A percentile compares a stretch with the other conserved stretches of the same genome.
Evolutionary conservation across 2,329 filamentous ascomycete genomes (phyloP).

Genomic region (Penicillium palitans): DNA sequence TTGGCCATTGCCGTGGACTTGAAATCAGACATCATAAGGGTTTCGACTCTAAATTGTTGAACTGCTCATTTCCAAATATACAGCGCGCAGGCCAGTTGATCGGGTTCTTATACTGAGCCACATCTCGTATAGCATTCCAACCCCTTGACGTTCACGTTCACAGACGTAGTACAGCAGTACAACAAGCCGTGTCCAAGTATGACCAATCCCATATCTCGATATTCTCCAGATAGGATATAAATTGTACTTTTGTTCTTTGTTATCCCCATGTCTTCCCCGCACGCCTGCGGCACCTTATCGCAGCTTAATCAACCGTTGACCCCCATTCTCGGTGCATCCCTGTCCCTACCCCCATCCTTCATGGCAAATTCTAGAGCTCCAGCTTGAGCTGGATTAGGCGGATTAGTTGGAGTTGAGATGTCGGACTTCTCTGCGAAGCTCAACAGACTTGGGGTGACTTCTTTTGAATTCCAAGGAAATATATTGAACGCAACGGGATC

Average conservation of each 20-base stretch:
- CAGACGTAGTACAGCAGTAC: background rate
- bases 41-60: background rate
- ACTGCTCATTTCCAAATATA: background rate
- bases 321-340: constrained; percentile 28
- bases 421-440: constrained; percentile 26
- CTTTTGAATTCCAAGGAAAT: background rate
- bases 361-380: background rate
- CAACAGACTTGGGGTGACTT: background rate
- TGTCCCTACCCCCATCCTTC: constrained; percentile 10
- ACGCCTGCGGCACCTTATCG: constrained; percentile 12
- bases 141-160: background rate
- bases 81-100: background rate
- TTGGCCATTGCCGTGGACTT: background rate
- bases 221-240: background rate
- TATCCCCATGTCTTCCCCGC: constrained; percentile 13
- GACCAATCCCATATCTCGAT: background rate
- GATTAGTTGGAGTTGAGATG: constrained; percentile 10
- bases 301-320: constrained; percentile 15
- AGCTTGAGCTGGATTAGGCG: background rate
- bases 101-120: background rate
- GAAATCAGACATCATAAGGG: background rate
- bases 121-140: background rate
- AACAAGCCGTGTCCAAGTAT: background rate
- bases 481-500: constrained; percentile 14
- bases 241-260: constrained; percentile 6